Evolutionary conservation across 2,329 filamentous ascomycete species (phyloP).

Genomic region (Pseudophaeomoniella oleicola): DNA sequence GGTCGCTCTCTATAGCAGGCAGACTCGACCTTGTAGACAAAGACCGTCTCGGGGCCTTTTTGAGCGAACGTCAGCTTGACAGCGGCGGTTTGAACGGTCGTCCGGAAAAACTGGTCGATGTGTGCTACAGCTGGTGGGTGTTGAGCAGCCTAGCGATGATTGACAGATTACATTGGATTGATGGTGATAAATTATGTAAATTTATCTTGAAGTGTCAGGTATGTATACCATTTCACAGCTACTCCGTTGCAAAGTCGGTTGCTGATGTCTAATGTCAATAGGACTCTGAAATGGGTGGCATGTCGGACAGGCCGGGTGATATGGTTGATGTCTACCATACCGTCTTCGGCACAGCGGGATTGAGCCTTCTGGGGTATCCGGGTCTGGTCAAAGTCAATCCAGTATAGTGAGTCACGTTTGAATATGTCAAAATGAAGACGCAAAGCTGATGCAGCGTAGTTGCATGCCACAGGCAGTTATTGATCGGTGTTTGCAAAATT

Average conservation of each 20-base stretch:
- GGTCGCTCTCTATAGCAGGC: constrained; percentile 68
- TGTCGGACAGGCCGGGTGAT: constrained; percentile 80
- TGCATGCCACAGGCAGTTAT: constrained; percentile 60
- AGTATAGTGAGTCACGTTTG: constrained; percentile 50
- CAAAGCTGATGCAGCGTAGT: constrained; percentile 19
- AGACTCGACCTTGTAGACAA: constrained; percentile 68
- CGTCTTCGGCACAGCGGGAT: constrained; percentile 70
- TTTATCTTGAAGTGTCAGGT: constrained; percentile 83
- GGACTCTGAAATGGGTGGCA: constrained; percentile 68
- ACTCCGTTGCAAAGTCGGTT: background rate
- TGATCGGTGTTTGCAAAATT: constrained; percentile 39
- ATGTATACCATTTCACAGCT: constrained; percentile 2
- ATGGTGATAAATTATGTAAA: constrained; percentile 57
- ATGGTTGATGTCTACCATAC: constrained; percentile 98
- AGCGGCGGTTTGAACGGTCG: constrained; percentile 84
- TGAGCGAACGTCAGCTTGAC: constrained; percentile 81
- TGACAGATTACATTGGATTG: constrained; percentile 79
- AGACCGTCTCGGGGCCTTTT: constrained; percentile 73
- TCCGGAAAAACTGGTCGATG: constrained; percentile 90
- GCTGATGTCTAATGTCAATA: no score
- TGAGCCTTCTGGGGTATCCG: constrained; percentile 68
- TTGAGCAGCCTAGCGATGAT: constrained; percentile 85
- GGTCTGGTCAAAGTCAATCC: constrained; percentile 72
- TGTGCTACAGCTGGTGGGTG: constrained; percentile 99
- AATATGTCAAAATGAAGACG: background rate